Evolutionary conservation across 2,329 filamentous ascomycete genomes (phyloP).

Genomic region (Colletotrichum echinochloae): DNA sequence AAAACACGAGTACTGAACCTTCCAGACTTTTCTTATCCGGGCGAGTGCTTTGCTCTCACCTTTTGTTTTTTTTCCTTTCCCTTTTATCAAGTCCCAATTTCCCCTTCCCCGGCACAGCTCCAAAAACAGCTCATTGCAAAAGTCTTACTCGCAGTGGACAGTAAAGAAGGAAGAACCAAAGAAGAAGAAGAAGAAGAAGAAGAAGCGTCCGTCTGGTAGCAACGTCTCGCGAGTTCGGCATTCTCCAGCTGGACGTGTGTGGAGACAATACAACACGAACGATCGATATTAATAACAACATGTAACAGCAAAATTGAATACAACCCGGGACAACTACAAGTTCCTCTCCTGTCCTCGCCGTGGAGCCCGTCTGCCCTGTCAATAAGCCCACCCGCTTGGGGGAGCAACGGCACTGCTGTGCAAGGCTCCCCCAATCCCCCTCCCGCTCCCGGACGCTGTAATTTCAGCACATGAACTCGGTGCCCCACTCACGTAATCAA

Average conservation of each 20-base stretch:
- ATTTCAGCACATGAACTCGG: neutral
- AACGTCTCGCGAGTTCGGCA: neutral
- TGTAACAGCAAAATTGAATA: neutral
- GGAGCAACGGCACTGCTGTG: neutral
- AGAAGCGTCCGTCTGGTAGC: neutral
- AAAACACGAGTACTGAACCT: neutral
- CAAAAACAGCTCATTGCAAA: neutral
- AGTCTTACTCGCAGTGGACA: neutral
- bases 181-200: too few species aligned
- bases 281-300: constrained; percentile 11
- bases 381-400: constrained; percentile 6
- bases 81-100: neutral
- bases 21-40: constrained; percentile 7
- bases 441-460: neutral
- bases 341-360: neutral
- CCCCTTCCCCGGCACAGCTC: neutral
- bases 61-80: too few species aligned
- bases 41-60: neutral
- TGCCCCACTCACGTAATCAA: constrained; percentile 3
- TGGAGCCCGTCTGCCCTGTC: constrained; percentile 4
- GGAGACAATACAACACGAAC: neutral
- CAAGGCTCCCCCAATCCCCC: neutral
- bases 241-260: neutral
- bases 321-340: neutral
- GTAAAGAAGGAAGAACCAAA: neutral